These are phyloP conservation scores for Gnomoniopsis smithogilvyi DNA, from an alignment of 2,329 filamentous ascomycete species.

Conservation along the genomic window DNA sequence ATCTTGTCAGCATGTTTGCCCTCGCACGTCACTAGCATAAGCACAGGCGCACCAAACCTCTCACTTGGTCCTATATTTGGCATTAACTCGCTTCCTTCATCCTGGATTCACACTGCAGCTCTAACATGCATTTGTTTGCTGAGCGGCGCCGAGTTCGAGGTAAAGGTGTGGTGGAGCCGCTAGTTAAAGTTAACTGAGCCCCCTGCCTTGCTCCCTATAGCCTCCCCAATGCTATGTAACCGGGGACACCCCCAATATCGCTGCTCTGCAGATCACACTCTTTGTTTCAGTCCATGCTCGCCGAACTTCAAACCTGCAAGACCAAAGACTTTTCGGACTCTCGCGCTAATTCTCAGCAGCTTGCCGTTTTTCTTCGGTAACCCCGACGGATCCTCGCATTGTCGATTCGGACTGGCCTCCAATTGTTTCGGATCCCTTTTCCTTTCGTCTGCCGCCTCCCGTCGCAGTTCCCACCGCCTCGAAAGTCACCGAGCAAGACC, in stretches of 20 bases:
- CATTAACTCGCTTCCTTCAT: not conserved
- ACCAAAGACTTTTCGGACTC: not conserved
- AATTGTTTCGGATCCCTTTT: not conserved
- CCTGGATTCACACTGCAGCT: not conserved
- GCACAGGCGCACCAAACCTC: not conserved
- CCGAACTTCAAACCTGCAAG: not conserved
- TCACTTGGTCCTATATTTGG: not conserved
- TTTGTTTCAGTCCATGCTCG: conserved; percentile 3
- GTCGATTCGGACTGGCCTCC: not conserved
- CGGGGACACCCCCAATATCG: not conserved
- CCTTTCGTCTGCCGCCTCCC: conserved; percentile 1
- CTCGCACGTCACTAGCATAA: not conserved
- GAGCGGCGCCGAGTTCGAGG: not conserved
- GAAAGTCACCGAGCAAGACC: not conserved
- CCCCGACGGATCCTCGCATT: conserved; percentile 3
- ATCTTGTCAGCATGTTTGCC: not conserved
- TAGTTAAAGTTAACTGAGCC: not conserved
- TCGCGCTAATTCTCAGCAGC: conserved; percentile 16
- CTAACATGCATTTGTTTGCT: not conserved
- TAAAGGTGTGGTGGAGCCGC: not conserved
- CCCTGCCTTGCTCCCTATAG: not conserved
- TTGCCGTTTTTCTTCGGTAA: conserved; percentile 4
- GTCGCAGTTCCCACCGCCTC: not conserved
- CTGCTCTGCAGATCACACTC: conserved; percentile 12
- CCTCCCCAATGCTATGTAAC: not conserved